Percentiles rank a stretch among this genome's conserved stretches.
Evolutionary conservation across 345 rosid genomes (phyloP).

Genomic region (Eucalyptus marginata): DNA sequence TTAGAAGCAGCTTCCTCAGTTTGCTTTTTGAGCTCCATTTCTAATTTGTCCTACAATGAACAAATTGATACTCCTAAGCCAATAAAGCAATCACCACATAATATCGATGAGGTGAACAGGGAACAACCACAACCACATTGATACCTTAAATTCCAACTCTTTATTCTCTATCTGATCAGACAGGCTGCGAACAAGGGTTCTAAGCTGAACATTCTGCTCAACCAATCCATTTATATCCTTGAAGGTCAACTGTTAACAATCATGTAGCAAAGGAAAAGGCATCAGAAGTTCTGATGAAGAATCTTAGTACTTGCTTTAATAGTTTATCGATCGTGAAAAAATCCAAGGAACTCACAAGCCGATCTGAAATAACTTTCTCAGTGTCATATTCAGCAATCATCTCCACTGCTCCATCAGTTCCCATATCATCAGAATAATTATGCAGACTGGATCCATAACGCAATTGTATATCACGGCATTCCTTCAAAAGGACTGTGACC

Average conservation of each 20-base stretch:
- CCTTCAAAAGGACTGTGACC: constrained; percentile 92
- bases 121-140: background rate
- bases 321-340: background rate
- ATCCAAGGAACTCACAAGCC: constrained; percentile 37
- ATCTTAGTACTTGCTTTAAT: background rate
- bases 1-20: constrained; percentile 75
- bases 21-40: constrained; percentile 54
- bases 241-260: constrained; percentile 58
- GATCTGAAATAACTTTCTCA: constrained; percentile 67
- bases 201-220: constrained; percentile 91
- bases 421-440: constrained; percentile 26
- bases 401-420: constrained; percentile 25
- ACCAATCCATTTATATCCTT: constrained; percentile 91
- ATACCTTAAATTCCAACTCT: constrained; percentile 85
- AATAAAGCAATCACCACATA: background rate
- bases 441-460: constrained; percentile 57
- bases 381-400: constrained; percentile 39
- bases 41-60: constrained; percentile 45
- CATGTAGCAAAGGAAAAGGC: background rate
- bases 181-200: constrained; percentile 77
- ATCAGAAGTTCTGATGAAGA: background rate
- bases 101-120: background rate
- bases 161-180: constrained; percentile 62
- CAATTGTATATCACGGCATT: constrained; percentile 88
- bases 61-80: background rate